Evolutionary conservation across 2,329 filamentous ascomycete genomes (phyloP).

Genomic region (Apiospora koreana): DNA sequence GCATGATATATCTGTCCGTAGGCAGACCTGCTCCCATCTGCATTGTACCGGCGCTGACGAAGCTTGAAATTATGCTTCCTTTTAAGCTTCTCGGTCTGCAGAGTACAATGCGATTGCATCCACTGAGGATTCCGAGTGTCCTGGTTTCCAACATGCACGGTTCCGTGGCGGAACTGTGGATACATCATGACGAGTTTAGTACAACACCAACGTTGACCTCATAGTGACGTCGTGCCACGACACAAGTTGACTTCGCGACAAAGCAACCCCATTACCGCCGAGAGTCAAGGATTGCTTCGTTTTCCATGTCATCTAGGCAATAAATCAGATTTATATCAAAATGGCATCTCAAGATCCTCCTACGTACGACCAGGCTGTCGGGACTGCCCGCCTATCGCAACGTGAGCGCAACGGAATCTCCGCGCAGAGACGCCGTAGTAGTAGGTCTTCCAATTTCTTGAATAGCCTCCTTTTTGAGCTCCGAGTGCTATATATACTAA

Average conservation of each 20-base stretch:
- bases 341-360: conserved; percentile 1
- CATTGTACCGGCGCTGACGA: too few relatives aligned
- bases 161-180: background rate
- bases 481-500: background rate
- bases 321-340: background rate
- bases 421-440: background rate
- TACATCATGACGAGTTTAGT: background rate
- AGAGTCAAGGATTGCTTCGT: too few relatives aligned
- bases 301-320: too few relatives aligned
- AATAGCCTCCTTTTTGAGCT: background rate
- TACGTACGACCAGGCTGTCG: background rate
- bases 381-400: background rate
- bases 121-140: background rate
- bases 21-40: too few relatives aligned
- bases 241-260: background rate
- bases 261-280: background rate
- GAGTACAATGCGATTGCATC: too few relatives aligned
- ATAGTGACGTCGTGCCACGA: conserved; percentile 1
- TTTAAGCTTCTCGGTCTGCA: background rate
- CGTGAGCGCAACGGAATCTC: background rate
- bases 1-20: background rate
- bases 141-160: background rate
- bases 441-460: background rate
- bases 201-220: background rate
- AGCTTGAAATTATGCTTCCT: background rate